Evolutionary conservation across 371 early-diverging fungal genomes (phyloP), one percentile per base, ranked within the genome.

Genomic region (Mortierella sp.): DNA sequence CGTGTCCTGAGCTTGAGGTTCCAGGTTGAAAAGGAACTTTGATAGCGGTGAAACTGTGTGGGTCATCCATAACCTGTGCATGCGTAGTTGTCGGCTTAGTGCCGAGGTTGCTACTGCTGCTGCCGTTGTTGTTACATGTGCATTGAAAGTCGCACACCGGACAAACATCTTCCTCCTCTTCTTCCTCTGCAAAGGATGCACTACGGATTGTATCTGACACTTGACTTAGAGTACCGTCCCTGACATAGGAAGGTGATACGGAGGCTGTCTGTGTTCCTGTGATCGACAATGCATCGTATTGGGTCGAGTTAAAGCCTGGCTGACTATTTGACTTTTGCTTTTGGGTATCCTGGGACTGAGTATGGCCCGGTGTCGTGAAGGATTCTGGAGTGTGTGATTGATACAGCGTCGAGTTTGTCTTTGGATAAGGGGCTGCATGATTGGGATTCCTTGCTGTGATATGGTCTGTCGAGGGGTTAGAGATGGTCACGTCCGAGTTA

Each of bases 131-230:
- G 24, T 83, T 83, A 60, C 88, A 88, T 5, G 87, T 86, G 55
- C 88, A 88, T 57, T 86, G 83, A 21, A 80, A 81, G 44, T 88
- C 88, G 57, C 88, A 88, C 0, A 88, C 81, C 0, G 85, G 84
- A 56, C 88, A 88, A 25, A 88, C 82, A 53, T 88, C 88, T 53
- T 87, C 84, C 8, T 82, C 82, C 0, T 80, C 79, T 22, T 79
- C 78, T 3, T 67, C 63, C 2, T 51, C 29, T 3, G 51, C 34
- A 9, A 54, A 43, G 14, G 44, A 54, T 3, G 39, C 25, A 27
- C 40, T 46, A 21, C 50, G 44, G 13, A 57, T 45, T 2, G 27
- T 43, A n/a, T 9, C 27, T 7, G 22, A 19, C 0, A 57, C 21
- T 39, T 59, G 55, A 13, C n/a, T 60, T 60, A 52, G 14, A 6